These are phyloP conservation scores for Vitis labrusca DNA, from an alignment of 164 flowering plant species.

Conservation along the genomic window DNA sequence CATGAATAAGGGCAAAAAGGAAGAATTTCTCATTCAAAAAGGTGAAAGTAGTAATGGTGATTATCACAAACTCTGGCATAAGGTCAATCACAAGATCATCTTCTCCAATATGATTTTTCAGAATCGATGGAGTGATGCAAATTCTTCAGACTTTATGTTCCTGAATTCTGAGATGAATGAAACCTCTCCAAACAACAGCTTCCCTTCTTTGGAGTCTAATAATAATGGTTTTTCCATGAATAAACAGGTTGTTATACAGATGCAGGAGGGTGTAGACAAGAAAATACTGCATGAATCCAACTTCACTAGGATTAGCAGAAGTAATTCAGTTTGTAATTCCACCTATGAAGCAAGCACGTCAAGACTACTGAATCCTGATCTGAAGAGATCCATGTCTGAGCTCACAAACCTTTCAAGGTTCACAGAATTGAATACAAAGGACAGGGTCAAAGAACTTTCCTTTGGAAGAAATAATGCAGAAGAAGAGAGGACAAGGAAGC, in stretches of 20 bases:
- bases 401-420: constrained; percentile 18
- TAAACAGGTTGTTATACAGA: background rate
- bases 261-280: constrained; percentile 18
- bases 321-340: constrained; percentile 1
- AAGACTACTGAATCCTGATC: background rate
- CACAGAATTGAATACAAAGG: background rate
- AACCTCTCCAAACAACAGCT: constrained; percentile 8
- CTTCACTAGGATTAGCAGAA: background rate
- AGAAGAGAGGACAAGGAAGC: constrained; percentile 35
- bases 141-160: constrained; percentile 16
- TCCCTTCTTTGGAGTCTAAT: constrained; percentile 5
- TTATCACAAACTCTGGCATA: constrained; percentile 9
- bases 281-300: constrained; percentile 12
- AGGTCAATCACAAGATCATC: constrained; percentile 24
- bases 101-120: constrained; percentile 10
- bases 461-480: constrained; percentile 1
- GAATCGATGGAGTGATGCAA: constrained; percentile 26
- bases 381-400: constrained; percentile 25
- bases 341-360: background rate
- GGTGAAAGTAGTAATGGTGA: background rate
- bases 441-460: background rate
- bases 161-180: constrained; percentile 22
- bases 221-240: constrained; percentile 2
- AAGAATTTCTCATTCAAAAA: constrained; percentile 3
- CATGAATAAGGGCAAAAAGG: background rate